phyloP scores from a whole-genome alignment of 2,329 filamentous ascomycete species.

The Emmonsiellopsis sp. region DNA sequence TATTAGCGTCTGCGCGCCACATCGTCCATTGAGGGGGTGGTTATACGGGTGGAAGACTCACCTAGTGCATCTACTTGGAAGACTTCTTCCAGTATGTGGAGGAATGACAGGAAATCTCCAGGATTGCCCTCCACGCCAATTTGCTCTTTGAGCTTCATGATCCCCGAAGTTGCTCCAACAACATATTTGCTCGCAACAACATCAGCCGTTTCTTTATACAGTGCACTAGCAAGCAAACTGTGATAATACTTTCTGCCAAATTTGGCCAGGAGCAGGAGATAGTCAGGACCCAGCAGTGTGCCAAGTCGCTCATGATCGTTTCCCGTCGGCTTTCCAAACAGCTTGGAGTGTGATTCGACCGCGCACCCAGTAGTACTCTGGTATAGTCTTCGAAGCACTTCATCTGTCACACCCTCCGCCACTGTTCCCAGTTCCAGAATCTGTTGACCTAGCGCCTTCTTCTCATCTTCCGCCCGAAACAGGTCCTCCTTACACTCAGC shows the following conservation, averaged over 20 bases:
- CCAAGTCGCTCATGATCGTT: background rate
- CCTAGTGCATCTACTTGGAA: background rate
- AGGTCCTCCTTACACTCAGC: constrained; percentile 2
- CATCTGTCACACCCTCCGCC: constrained; percentile 1
- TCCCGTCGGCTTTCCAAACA: background rate
- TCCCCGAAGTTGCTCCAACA: background rate
- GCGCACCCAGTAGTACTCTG: background rate
- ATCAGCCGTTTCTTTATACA: background rate
- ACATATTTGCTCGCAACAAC: background rate
- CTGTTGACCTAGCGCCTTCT: constrained; percentile 1
- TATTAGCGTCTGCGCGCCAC: background rate
- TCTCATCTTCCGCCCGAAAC: background rate
- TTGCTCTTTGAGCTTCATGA: background rate
- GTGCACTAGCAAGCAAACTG: constrained; percentile 1
- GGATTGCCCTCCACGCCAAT: background rate
- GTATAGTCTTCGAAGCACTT: background rate
- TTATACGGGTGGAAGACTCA: background rate
- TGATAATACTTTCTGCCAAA: constrained; percentile 2
- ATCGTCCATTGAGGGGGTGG: background rate
- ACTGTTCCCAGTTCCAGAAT: constrained; percentile 1
- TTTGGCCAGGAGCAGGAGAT: background rate
- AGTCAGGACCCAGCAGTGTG: background rate
- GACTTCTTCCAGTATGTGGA: background rate
- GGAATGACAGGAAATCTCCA: background rate
- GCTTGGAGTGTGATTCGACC: background rate